Evolutionary conservation across 164 flowering plant species (phyloP).

Genomic region (Cinnamomum chago): DNA sequence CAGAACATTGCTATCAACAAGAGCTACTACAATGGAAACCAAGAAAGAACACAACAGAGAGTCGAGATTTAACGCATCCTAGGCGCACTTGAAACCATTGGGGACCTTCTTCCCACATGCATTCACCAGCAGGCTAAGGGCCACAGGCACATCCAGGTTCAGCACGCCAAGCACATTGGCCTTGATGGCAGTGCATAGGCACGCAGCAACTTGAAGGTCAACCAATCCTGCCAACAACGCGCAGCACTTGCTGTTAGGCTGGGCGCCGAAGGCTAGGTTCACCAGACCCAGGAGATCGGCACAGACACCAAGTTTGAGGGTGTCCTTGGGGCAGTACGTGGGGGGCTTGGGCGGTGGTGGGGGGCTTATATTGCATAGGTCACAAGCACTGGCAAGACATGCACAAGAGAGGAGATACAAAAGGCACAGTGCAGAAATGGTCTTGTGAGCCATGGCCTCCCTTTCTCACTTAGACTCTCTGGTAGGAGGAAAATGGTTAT

Average conservation of each 20-base stretch:
- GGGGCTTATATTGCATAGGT: not conserved
- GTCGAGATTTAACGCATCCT: not conserved
- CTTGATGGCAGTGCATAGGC: slow-evolving; percentile 59
- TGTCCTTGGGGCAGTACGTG: slow-evolving; percentile 42
- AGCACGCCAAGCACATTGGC: slow-evolving; percentile 42
- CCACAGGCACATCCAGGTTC: slow-evolving; percentile 39
- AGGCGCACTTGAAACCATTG: slow-evolving; percentile 41
- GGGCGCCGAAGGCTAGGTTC: slow-evolving; percentile 21
- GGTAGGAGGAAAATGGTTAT: not conserved
- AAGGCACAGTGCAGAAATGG: not conserved
- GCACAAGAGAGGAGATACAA: not conserved
- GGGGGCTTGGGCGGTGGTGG: slow-evolving; percentile 9
- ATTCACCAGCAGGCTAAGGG: slow-evolving; percentile 36
- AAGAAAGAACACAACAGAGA: not conserved
- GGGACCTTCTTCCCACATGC: slow-evolving; percentile 44
- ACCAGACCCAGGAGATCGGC: slow-evolving; percentile 36
- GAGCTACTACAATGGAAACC: not conserved
- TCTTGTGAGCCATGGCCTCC: slow-evolving; percentile 3
- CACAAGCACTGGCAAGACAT: not conserved
- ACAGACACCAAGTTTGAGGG: slow-evolving; percentile 52
- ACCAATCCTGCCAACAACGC: slow-evolving; percentile 41
- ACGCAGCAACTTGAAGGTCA: slow-evolving; percentile 45
- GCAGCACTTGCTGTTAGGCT: slow-evolving; percentile 36
- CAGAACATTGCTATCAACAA: not conserved
- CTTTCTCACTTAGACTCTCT: not conserved